Evolutionary conservation across 208 protist species (phyloP).

Genomic region (Phytomonas sp.): DNA sequence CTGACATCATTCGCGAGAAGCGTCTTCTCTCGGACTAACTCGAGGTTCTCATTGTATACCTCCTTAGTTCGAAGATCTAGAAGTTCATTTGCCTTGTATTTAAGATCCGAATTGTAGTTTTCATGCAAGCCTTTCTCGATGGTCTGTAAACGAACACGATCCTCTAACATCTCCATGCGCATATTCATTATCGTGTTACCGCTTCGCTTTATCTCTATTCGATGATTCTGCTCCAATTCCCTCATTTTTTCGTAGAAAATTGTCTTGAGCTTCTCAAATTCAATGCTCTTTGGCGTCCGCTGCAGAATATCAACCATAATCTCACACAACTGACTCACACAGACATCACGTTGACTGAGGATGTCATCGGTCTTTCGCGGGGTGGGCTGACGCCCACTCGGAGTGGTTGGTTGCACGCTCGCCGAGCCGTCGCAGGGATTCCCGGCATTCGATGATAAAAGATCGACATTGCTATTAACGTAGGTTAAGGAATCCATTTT

Average conservation of each 20-base stretch:
- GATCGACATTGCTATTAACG: neutral
- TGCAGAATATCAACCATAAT: constrained; percentile 44
- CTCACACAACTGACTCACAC: constrained; percentile 32
- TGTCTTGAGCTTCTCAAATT: constrained; percentile 46
- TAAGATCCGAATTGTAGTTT: constrained; percentile 47
- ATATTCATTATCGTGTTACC: constrained; percentile 18
- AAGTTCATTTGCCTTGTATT: constrained; percentile 42
- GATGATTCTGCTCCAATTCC: constrained; percentile 20
- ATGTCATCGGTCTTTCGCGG: neutral
- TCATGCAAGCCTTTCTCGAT: constrained; percentile 36
- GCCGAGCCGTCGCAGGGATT: neutral
- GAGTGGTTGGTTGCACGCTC: neutral
- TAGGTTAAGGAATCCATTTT: neutral
- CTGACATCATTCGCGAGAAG: constrained; percentile 47
- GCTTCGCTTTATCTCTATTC: constrained; percentile 21
- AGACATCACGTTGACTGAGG: neutral
- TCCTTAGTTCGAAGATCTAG: constrained; percentile 53
- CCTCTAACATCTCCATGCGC: constrained; percentile 63
- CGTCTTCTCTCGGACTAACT: constrained; percentile 61
- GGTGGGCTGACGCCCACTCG: neutral
- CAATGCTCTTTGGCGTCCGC: constrained; percentile 39
- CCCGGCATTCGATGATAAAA: neutral
- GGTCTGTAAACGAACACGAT: constrained; percentile 55
- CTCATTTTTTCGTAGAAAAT: constrained; percentile 39
- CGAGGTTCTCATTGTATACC: constrained; percentile 61